These are phyloP conservation scores for Torulaspora delbrueckii DNA, from an alignment of 805 yeast genomes.

Conservation along the genomic window DNA sequence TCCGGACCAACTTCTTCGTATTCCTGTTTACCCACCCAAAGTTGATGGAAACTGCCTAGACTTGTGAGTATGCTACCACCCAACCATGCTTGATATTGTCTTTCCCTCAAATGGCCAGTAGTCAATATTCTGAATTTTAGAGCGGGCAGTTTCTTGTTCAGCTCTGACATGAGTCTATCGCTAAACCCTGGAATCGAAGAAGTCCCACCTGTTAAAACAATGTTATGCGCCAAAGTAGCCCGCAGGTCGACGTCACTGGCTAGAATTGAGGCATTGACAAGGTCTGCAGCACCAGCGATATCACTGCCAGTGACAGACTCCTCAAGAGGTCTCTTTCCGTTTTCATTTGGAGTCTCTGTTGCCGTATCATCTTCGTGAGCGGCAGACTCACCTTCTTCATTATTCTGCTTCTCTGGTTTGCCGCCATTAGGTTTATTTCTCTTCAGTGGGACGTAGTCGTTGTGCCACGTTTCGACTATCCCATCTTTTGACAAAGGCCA, in stretches of 20 bases:
- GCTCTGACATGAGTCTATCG: slow-evolving; percentile 68
- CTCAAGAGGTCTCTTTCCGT: slow-evolving; percentile 31
- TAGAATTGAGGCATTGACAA: slow-evolving; percentile 53
- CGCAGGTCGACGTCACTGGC: slow-evolving; percentile 73
- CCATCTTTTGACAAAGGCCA: slow-evolving; percentile 46
- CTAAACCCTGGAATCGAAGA: slow-evolving; percentile 77
- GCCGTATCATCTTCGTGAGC: slow-evolving; percentile 15
- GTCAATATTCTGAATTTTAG: slow-evolving; percentile 79
- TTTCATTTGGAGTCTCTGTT: slow-evolving; percentile 21
- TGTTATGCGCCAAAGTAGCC: slow-evolving; percentile 82
- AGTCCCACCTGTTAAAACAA: slow-evolving; percentile 80
- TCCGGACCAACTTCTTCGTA: slow-evolving; percentile 86
- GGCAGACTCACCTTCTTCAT: slow-evolving; percentile 27
- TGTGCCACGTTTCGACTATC: slow-evolving; percentile 46
- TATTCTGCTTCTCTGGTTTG: slow-evolving; percentile 33
- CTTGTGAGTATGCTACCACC: slow-evolving; percentile 88
- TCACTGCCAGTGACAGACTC: slow-evolving; percentile 13
- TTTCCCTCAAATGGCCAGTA: slow-evolving; percentile 70
- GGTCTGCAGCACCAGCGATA: slow-evolving; percentile 51
- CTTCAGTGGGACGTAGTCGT: slow-evolving; percentile 72
- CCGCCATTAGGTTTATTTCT: slow-evolving; percentile 40
- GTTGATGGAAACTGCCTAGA: slow-evolving; percentile 89
- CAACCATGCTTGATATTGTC: slow-evolving; percentile 80
- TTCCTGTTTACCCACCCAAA: slow-evolving; percentile 87
- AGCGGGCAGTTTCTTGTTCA: slow-evolving; percentile 70